Conservation (phyloP, 202 grass and related monocot species). For the Zoysia matrella region DNA sequence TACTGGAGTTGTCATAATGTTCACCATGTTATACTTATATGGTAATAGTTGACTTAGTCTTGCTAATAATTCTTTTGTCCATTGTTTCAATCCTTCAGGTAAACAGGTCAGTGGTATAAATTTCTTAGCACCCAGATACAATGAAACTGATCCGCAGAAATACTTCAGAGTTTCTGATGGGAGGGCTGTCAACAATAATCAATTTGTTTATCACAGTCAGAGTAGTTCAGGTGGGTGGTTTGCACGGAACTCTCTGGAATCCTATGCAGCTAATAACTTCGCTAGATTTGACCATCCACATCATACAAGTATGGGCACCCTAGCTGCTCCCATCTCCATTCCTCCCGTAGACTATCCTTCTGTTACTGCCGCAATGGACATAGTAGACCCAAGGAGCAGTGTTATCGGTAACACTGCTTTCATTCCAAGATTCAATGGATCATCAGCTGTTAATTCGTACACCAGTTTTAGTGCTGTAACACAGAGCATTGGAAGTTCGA, state of each 20-base stretch:
- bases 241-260: constrained; percentile 34
- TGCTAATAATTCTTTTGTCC: constrained; percentile 14
- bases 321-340: constrained; percentile 45
- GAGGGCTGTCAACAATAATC: constrained; percentile 33
- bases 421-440: constrained; percentile 52
- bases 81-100: constrained; percentile 44
- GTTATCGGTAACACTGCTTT: constrained; percentile 40
- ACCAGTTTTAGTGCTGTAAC: constrained; percentile 28
- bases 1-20: no score
- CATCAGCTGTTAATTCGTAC: constrained; percentile 40
- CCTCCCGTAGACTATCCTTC: constrained; percentile 37
- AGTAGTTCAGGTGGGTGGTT: constrained; percentile 57
- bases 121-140: constrained; percentile 46
- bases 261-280: constrained; percentile 41
- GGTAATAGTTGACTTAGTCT: constrained; percentile 16
- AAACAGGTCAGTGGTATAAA: constrained; percentile 42
- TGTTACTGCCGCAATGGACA: constrained; percentile 23
- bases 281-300: constrained; percentile 36
- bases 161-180: constrained; percentile 34
- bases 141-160: constrained; percentile 10
- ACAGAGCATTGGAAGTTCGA: constrained; percentile 35
- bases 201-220: constrained; percentile 43
- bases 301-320: constrained; percentile 38
- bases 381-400: constrained; percentile 34
- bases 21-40: no score